Conservation (phyloP, 306 rosid genomes). For the Sesbania bispinosa region DNA sequence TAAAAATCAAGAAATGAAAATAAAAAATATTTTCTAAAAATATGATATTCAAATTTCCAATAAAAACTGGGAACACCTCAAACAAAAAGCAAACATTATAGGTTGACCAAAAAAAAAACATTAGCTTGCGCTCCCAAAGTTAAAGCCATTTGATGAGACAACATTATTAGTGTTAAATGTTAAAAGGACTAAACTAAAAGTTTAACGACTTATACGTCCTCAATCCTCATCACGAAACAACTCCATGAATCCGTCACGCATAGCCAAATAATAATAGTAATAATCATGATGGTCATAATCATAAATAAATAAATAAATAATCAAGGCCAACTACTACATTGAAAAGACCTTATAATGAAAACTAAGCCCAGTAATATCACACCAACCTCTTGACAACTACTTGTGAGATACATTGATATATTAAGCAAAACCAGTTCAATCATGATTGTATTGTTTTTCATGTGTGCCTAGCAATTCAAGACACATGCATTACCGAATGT, state of each 20-base stretch:
- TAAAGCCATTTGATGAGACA: background rate
- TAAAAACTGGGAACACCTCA: background rate
- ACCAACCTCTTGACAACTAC: background rate
- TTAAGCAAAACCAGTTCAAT: background rate
- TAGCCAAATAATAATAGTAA: background rate
- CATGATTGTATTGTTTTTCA: background rate
- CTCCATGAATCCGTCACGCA: background rate
- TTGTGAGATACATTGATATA: background rate
- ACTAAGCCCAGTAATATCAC: background rate
- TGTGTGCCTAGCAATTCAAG: background rate
- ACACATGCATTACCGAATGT: background rate
- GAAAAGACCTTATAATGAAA: background rate
- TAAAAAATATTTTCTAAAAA: too few relatives aligned
- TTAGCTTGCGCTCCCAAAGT: too few relatives aligned
- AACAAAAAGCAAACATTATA: background rate
- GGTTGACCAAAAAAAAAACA: too few relatives aligned
- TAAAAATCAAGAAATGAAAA: too few relatives aligned
- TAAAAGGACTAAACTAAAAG: background rate
- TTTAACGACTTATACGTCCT: background rate
- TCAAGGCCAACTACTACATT: slow-evolving; percentile 5
- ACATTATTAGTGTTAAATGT: background rate
- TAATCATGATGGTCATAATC: background rate
- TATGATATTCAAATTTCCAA: background rate
- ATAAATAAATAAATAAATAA: background rate
- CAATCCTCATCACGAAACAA: background rate